Percentiles rank a stretch among this genome's conserved stretches.
phyloP scores from a whole-genome alignment of 2,329 filamentous ascomycete species.

The Phialemoniopsis sp. region DNA sequence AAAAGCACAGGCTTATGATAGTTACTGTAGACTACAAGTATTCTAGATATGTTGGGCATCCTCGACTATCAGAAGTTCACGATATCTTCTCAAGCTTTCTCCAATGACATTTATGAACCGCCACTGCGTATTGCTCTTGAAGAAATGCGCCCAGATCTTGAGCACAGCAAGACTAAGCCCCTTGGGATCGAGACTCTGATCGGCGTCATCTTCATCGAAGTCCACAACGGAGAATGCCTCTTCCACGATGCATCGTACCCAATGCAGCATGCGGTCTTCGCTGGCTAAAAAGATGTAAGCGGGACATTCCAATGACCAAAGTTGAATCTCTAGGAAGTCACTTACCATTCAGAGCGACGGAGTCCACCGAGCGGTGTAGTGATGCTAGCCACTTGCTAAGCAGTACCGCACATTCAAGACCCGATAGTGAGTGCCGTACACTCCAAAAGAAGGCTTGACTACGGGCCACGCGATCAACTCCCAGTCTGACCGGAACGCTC shows the following conservation, averaged over 20 bases:
- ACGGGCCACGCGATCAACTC: constrained; percentile 46
- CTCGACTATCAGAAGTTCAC: constrained; percentile 15
- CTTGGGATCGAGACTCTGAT: constrained; percentile 16
- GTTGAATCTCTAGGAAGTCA: too few relatives aligned
- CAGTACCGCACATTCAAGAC: constrained; percentile 43
- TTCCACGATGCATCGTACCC: constrained; percentile 39
- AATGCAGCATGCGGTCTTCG: constrained; percentile 39
- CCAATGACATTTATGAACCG: constrained; percentile 41
- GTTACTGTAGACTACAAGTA: too few relatives aligned
- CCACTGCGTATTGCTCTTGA: constrained; percentile 43
- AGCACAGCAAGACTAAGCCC: constrained; percentile 32
- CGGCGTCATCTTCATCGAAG: constrained; percentile 28
- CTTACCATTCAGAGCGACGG: too few relatives aligned
- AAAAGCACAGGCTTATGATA: too few relatives aligned
- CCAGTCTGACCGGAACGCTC: constrained; percentile 47
- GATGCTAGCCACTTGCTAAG: constrained; percentile 28
- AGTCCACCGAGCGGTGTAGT: too few relatives aligned
- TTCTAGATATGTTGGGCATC: too few relatives aligned
- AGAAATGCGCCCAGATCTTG: constrained; percentile 41
- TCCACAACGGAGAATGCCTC: constrained; percentile 33
- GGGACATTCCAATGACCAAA: too few relatives aligned
- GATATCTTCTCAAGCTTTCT: constrained; percentile 29
- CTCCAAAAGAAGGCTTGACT: constrained; percentile 52
- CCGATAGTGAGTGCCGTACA: constrained; percentile 49
- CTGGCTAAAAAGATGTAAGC: constrained; percentile 22